phyloP scores from a whole-genome alignment of 305 asterid species.

The Solanum hybrid region DNA sequence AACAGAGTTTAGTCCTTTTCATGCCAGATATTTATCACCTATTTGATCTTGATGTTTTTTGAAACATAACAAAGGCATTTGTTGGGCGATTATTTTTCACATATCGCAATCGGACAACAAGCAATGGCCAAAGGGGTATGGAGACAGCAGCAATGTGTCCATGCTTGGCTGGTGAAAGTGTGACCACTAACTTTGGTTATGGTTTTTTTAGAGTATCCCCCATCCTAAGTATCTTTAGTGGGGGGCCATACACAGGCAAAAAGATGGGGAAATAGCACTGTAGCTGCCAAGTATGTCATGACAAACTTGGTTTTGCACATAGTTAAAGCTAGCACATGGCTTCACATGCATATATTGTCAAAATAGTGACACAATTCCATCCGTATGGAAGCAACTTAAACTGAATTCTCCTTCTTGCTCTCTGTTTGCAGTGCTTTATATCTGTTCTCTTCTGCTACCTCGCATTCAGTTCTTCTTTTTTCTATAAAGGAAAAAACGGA shows the following conservation, averaged over 20 bases:
- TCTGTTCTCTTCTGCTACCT: not conserved
- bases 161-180: constrained; percentile 1
- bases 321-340: constrained; percentile 15
- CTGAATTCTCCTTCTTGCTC: not conserved
- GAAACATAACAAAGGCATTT: not conserved
- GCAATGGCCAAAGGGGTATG: constrained; percentile 9
- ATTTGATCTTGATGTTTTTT: not conserved
- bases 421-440: not conserved
- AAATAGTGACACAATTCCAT: constrained; percentile 1
- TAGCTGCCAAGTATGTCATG: constrained; percentile 6
- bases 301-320: constrained; percentile 14
- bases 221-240: constrained; percentile 4
- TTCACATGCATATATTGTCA: constrained; percentile 18
- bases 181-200: constrained; percentile 13
- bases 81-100: not conserved
- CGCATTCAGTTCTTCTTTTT: not conserved
- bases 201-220: not conserved
- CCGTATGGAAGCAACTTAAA: not conserved
- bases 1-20: constrained; percentile 14
- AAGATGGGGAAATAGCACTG: not conserved
- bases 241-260: not conserved
- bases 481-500: not conserved
- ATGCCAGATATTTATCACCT: constrained; percentile 2
- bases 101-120: constrained; percentile 6
- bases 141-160: not conserved